Evolutionary conservation across 2,329 filamentous ascomycete genomes (phyloP), one percentile per base, ranked within the genome.

Genomic region (Arachnopeziza araneosa): DNA sequence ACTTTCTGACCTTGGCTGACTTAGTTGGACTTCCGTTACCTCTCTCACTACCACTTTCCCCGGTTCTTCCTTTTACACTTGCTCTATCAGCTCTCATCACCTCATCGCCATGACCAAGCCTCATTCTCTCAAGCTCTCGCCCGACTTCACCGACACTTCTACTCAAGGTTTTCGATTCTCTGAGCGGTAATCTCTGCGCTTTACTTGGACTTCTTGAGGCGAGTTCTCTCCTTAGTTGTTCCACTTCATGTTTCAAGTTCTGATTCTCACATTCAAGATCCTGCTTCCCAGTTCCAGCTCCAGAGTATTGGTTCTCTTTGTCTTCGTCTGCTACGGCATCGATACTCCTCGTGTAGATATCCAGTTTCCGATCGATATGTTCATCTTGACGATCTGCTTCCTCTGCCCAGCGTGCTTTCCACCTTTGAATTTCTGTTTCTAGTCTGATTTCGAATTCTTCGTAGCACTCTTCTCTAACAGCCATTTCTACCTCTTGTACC

Each of bases 331-430:
- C 56, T 12, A 24, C 21, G 8, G 70, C 70, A 66, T 68, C 65
- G 70, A 73, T 77, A 10, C 82, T 81, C 56, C 83, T 78, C 58
- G 85, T 82, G 36, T 90, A 76, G 23, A 91, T 81, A 61, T 91
- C 93, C 8, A 96, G 82, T 76, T 99, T 99, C 66, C 85, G 85
- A 73, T 98, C 93, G 71, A 95, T 83, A 74, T 96, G 91, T 71
- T 90, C 90, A 62, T 96, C 91, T 56, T 86, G 86, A 52, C 86
- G 83, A 67, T 96, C 92, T 63, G 85, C 83, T 72, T 97, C 92
- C 5, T 88, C 84, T 21, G 90, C 88, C 73, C 92, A 83, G 0
- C 85, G 88, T 0, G 82, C 83, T 71, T 93, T 88, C 89, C 91
- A 97, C n/a, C 90, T 81, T 10, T 83, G 81, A 73, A 90, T 84